phyloP scores from a whole-genome alignment of 805 yeast genomes.

The Candida broadrunensis region DNA sequence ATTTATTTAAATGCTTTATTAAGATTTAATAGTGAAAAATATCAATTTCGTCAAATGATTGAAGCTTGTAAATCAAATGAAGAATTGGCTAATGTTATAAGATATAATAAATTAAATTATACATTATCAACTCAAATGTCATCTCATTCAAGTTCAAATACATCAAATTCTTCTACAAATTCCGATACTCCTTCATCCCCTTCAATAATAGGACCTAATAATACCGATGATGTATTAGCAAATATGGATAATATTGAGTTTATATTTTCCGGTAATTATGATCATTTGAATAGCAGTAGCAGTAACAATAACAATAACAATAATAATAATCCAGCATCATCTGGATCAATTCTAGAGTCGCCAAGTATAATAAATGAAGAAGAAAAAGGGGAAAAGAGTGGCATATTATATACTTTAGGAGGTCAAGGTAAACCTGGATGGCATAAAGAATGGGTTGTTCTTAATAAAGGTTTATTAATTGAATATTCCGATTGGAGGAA shows the following conservation, averaged over 20 bases:
- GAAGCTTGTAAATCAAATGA: slow-evolving; percentile 38
- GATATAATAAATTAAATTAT: slow-evolving; percentile 21
- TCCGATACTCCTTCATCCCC: not conserved
- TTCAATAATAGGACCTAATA: not conserved
- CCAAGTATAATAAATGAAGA: slow-evolving; percentile 11
- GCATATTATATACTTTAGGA: slow-evolving; percentile 55
- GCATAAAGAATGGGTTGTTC: slow-evolving; percentile 87
- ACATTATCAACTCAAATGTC: not conserved
- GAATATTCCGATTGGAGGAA: slow-evolving; percentile 82
- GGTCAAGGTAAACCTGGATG: slow-evolving; percentile 67
- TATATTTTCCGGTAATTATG: slow-evolving; percentile 20
- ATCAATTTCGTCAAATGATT: slow-evolving; percentile 38
- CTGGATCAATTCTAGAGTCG: not conserved
- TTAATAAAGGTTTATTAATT: slow-evolving; percentile 61
- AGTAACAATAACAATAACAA: not conserved
- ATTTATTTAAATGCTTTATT: slow-evolving; percentile 32
- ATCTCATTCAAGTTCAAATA: not conserved
- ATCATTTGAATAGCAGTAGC: slow-evolving; percentile 4
- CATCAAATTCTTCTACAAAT: slow-evolving; percentile 3
- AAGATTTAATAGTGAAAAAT: slow-evolving; percentile 40
- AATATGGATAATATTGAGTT: slow-evolving; percentile 26
- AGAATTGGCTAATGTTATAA: slow-evolving; percentile 32
- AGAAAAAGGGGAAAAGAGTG: slow-evolving; percentile 35
- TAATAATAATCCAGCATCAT: slow-evolving; percentile 1
- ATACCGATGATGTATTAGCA: slow-evolving; percentile 13